Base-by-base conservation (phyloP, 495 filamentous ascomycete genomes). In the Neurospora sp. region DNA sequence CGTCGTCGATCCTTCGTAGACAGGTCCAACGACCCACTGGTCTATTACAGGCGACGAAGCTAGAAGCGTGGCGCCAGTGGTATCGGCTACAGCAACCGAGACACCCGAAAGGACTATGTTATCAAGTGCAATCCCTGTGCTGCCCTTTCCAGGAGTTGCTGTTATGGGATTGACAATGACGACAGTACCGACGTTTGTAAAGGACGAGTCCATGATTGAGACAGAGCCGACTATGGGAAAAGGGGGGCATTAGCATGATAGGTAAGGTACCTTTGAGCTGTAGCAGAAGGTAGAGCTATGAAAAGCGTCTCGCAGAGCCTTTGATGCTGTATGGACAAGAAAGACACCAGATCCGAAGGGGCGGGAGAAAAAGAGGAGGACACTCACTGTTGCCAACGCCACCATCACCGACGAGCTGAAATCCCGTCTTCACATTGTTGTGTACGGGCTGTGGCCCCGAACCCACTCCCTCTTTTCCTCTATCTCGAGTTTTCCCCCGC, bases 181-280 rank as follows among this genome's bases (percentile, higher is more conserved):
- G 53, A 88, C 86, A 14, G 89, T 91, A 74, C 31, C 39, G 42
- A 72, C 68, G 6, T 91, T 90, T 40, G 84, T 89, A 75, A 96
- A 88, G 12, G 81, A 88, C 76, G 89, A 91, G 79, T 97, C 94
- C 92, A n/a, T n/a, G n/a, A n/a, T n/a, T n/a, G n/a, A n/a, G n/a
- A n/a, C n/a, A n/a, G n/a, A n/a, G n/a, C n/a, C 91, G 39, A 93
- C 90, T 40, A 40, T 11, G 14, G 5, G 39, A 11, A 40, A 40
- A 40, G 12, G 39, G 39, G 12, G 14, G n/a, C n/a, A 40, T 40
- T 40, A 40, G 39, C 12, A 40, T 40, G 12, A 40, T n/a, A n/a
- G n/a, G n/a, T n/a, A n/a, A n/a, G n/a, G n/a, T 40, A 27, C 27
- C 27, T 27, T 1, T 27, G 27, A 27, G 27, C 27, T 27, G 27